These are phyloP conservation scores for Myriangium duriaei DNA, from an alignment of 2,329 filamentous ascomycete genomes.

Conservation along the genomic window DNA sequence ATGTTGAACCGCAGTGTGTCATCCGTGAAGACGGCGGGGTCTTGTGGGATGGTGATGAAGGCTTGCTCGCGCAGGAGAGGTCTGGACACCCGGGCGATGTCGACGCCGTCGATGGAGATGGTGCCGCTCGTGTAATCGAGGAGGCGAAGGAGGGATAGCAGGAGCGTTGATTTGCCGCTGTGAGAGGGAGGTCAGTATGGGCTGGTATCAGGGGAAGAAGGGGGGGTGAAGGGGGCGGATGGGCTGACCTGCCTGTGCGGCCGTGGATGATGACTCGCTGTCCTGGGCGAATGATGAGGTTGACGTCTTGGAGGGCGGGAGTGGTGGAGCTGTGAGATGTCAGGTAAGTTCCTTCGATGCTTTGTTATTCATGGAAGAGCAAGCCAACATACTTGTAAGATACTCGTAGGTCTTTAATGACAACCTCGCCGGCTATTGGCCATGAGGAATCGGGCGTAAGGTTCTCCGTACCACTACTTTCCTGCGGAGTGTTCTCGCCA, in stretches of 20 bases:
- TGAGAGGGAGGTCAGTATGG: too few relatives aligned
- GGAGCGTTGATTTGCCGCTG: conserved; percentile 40
- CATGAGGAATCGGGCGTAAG: too few relatives aligned
- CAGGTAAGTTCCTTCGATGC: too few relatives aligned
- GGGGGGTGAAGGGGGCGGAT: too few relatives aligned
- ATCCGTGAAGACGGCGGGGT: conserved; percentile 37
- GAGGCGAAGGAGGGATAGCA: conserved; percentile 38
- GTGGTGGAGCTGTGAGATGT: too few relatives aligned
- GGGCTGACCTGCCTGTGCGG: conserved; percentile 34
- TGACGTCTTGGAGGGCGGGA: conserved; percentile 34
- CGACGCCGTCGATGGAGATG: conserved; percentile 36
- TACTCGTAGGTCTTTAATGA: too few relatives aligned
- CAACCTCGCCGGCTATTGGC: too few relatives aligned
- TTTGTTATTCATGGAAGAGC: too few relatives aligned
- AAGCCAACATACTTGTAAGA: too few relatives aligned
- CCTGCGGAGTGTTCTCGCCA: conserved; percentile 29
- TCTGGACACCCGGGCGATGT: conserved; percentile 32
- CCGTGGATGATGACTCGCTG: conserved; percentile 40
- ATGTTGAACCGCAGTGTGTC: conserved; percentile 37
- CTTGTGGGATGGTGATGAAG: conserved; percentile 39
- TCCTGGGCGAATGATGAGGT: conserved; percentile 33
- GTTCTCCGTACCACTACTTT: conserved; percentile 40
- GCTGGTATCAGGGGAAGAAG: too few relatives aligned
- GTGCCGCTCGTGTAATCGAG: conserved; percentile 31
- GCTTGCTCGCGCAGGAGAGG: conserved; percentile 32